phyloP scores from a whole-genome alignment of 495 filamentous ascomycete species.

The Penicillium roqueforti region DNA sequence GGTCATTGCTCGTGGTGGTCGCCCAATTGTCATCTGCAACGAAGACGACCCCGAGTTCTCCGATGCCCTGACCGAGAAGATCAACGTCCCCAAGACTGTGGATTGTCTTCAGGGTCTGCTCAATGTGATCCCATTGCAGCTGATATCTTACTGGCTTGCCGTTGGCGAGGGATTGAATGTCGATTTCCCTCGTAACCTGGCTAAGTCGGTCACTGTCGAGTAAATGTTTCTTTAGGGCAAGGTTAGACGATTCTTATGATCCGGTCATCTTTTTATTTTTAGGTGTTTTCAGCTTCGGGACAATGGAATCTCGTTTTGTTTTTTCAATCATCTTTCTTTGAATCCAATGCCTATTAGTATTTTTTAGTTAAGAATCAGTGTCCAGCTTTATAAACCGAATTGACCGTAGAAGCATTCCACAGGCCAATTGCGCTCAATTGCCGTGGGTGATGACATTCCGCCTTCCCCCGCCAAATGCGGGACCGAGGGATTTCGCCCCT shows the following conservation, averaged over 20 bases:
- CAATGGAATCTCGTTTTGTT: conserved; percentile 17
- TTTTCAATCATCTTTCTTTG: background rate
- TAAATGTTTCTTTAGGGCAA: conserved; percentile 43
- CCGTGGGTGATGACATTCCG: conserved; percentile 22
- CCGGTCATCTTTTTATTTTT: conserved; percentile 23
- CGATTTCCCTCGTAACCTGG: conserved; percentile 95
- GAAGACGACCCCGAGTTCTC: conserved; percentile 83
- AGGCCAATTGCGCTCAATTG: conserved; percentile 7
- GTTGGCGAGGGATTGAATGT: conserved; percentile 94
- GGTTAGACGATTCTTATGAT: conserved; percentile 30
- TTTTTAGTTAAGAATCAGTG: background rate
- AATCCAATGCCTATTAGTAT: background rate
- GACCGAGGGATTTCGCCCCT: conserved; percentile 21
- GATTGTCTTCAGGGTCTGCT: conserved; percentile 93
- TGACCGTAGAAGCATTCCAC: no score
- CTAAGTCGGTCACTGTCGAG: conserved; percentile 98
- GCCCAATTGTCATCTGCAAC: conserved; percentile 98
- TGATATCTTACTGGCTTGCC: conserved; percentile 98
- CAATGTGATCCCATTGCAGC: conserved; percentile 95
- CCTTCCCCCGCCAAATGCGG: conserved; percentile 24
- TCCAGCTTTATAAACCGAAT: background rate
- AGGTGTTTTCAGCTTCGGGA: conserved; percentile 19
- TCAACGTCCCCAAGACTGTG: conserved; percentile 93
- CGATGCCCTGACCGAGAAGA: conserved; percentile 83
- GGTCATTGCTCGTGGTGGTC: conserved; percentile 89